Evolutionary conservation across 2,329 filamentous ascomycete species (phyloP).

Genomic region (Xylariaceae sp.): DNA sequence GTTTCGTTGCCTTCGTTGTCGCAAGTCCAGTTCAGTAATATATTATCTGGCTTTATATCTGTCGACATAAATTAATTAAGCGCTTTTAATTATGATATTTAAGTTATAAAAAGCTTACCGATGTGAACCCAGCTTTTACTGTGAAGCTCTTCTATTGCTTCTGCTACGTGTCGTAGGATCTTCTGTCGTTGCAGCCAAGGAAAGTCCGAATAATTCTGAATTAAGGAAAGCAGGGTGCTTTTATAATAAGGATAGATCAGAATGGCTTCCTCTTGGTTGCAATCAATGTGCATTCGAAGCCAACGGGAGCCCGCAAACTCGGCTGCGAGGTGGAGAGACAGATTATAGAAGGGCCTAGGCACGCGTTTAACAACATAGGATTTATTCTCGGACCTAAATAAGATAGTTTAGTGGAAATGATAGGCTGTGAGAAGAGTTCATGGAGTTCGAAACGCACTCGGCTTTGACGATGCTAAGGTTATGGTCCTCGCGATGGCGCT

Average conservation of each 20-base stretch:
- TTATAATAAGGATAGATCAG: constrained; percentile 47
- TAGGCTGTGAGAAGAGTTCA: constrained; percentile 22
- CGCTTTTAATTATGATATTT: constrained; percentile 28
- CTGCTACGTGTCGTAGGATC: constrained; percentile 43
- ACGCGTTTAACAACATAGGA: constrained; percentile 45
- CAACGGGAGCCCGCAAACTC: constrained; percentile 42
- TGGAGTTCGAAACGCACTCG: constrained; percentile 40
- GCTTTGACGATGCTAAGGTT: constrained; percentile 43
- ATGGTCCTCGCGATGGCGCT: constrained; percentile 33
- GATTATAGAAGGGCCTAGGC: constrained; percentile 41
- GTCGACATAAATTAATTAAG: constrained; percentile 33
- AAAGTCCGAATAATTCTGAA: constrained; percentile 43
- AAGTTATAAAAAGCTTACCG: constrained; percentile 36
- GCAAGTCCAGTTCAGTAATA: constrained; percentile 45
- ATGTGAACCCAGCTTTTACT: constrained; percentile 46
- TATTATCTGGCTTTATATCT: constrained; percentile 51
- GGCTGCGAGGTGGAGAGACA: constrained; percentile 41
- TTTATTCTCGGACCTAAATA: constrained; percentile 40
- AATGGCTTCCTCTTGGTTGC: constrained; percentile 42
- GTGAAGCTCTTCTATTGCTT: constrained; percentile 47
- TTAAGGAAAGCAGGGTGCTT: constrained; percentile 43
- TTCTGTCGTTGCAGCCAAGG: constrained; percentile 40
- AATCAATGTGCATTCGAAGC: constrained; percentile 47
- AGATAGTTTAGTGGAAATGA: constrained; percentile 25
- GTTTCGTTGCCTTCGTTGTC: constrained; percentile 42